Evolutionary conservation across 2,329 filamentous ascomycete genomes (phyloP).

Genomic region (Sporothrix pseudoabietina): DNA sequence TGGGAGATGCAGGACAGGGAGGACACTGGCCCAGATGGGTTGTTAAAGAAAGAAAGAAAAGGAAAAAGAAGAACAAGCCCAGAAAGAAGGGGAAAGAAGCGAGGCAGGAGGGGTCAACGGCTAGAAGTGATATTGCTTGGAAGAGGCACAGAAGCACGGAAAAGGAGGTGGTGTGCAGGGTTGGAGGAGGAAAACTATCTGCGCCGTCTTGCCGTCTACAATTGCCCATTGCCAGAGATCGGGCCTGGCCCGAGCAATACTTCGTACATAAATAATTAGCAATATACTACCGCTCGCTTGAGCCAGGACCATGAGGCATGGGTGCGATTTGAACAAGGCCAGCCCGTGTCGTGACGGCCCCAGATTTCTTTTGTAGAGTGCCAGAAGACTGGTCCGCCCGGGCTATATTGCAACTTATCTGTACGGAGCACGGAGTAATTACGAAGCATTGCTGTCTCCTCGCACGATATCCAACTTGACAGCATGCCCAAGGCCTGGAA

Average conservation of each 20-base stretch:
- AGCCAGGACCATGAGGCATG: background rate
- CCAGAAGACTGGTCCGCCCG: background rate
- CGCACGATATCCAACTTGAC: background rate
- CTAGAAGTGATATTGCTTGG: no score
- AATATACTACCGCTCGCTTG: background rate
- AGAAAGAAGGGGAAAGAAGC: background rate
- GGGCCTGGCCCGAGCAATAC: background rate
- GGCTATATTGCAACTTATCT: background rate
- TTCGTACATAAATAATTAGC: no score
- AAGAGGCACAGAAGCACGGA: background rate
- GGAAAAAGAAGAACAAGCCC: background rate
- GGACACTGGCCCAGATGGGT: no score
- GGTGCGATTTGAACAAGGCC: background rate
- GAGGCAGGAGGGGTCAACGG: background rate
- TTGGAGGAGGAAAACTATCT: slow-evolving; percentile 7
- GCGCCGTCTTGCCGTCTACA: background rate
- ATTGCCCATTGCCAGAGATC: background rate
- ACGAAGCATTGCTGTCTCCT: background rate
- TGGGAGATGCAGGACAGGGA: background rate
- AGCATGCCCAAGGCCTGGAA: background rate
- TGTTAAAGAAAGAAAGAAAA: background rate
- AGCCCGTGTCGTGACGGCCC: background rate
- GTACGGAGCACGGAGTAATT: no score
- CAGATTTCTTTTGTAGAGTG: background rate
- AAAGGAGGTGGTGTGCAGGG: background rate